Conservation (phyloP, 345 rosid species). For the Arabidopsis arenosa region DNA sequence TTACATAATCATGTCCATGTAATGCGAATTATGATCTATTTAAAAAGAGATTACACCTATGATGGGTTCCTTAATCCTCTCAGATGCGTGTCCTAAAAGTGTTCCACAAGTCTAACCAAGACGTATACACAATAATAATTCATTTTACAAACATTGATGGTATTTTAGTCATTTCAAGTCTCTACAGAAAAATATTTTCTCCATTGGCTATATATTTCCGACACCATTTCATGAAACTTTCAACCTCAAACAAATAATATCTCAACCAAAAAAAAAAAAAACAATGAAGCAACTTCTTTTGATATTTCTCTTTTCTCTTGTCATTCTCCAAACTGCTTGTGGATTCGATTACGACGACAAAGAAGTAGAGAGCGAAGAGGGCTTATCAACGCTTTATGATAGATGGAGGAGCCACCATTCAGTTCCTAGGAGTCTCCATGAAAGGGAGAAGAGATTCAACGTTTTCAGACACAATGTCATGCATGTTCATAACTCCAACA, state of each 20-base stretch:
- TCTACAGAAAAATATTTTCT: neutral
- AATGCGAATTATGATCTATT: neutral
- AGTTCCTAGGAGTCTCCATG: slow-evolving; percentile 66
- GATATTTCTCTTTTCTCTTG: slow-evolving; percentile 46
- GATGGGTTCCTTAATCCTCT: slow-evolving; percentile 29
- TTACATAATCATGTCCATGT: too few species aligned
- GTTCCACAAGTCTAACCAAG: slow-evolving; percentile 43
- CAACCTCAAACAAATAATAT: slow-evolving; percentile 22
- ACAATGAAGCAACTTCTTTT: slow-evolving; percentile 47
- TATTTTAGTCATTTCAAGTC: slow-evolving; percentile 19
- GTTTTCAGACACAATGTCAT: slow-evolving; percentile 73
- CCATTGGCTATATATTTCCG: slow-evolving; percentile 19
- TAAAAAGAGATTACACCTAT: neutral
- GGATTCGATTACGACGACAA: slow-evolving; percentile 69
- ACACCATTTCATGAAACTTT: slow-evolving; percentile 25
- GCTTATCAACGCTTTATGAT: slow-evolving; percentile 72
- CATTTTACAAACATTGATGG: slow-evolving; percentile 18
- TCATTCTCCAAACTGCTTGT: slow-evolving; percentile 49
- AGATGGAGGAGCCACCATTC: slow-evolving; percentile 91
- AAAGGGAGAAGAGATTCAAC: slow-evolving; percentile 70
- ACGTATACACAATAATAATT: slow-evolving; percentile 12
- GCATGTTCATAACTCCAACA: slow-evolving; percentile 77
- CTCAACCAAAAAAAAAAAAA: slow-evolving; percentile 13
- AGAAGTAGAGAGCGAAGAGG: slow-evolving; percentile 68
- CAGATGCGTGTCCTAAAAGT: slow-evolving; percentile 35